Evolutionary conservation across 2,329 filamentous ascomycete genomes (phyloP).

Genomic region (Phyllosticta citrichinensis): DNA sequence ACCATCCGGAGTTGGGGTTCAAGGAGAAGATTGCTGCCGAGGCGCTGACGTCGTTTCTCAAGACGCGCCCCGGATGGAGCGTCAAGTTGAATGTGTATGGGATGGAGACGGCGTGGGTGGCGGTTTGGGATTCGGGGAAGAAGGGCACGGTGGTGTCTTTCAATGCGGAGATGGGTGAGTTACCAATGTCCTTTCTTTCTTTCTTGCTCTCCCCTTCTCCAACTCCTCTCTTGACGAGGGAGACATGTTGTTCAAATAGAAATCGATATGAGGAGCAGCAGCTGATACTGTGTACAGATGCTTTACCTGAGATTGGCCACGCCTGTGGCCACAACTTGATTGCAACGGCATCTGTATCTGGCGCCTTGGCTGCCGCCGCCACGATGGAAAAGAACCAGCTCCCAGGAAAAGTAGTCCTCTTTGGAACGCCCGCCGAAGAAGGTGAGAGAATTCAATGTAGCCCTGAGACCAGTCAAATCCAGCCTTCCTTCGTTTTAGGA

Average conservation of each 20-base stretch:
- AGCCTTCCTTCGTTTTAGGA: too few species aligned
- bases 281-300: constrained; percentile 19
- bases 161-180: constrained; percentile 29
- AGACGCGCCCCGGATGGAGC: constrained; percentile 35
- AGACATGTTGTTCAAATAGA: neutral
- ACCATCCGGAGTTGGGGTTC: constrained; percentile 42
- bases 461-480: too few species aligned
- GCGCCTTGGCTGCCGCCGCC: constrained; percentile 28
- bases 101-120: constrained; percentile 44
- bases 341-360: constrained; percentile 29
- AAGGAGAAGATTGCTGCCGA: constrained; percentile 42
- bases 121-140: constrained; percentile 37
- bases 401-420: constrained; percentile 27
- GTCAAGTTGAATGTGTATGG: constrained; percentile 44
- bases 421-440: constrained; percentile 39
- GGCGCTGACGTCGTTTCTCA: constrained; percentile 40
- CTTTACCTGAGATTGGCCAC: constrained; percentile 32
- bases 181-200: neutral
- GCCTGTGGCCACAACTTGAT: constrained; percentile 39
- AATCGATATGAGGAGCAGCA: neutral
- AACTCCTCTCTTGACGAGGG: too few species aligned
- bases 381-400: constrained; percentile 20
- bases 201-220: too few species aligned
- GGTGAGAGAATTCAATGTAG: constrained; percentile 10
- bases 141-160: constrained; percentile 39